phyloP scores from a whole-genome alignment of 208 protist genomes.

The Leishmania turanica region DNA sequence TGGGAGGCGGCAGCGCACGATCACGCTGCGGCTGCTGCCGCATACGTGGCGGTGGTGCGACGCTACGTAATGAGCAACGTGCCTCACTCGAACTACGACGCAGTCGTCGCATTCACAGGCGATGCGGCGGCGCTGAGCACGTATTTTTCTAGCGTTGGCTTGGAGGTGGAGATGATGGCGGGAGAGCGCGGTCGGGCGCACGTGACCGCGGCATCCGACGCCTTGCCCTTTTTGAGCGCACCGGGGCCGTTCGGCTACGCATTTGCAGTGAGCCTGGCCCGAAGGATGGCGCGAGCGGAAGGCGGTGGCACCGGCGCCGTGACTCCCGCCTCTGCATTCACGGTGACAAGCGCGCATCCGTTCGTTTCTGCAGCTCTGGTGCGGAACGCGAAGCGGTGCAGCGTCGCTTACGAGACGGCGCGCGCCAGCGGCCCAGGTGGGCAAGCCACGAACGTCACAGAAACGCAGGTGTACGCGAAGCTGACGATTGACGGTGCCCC shows the following conservation, averaged over 20 bases:
- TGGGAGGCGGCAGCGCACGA: constrained; percentile 52
- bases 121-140: constrained; percentile 27
- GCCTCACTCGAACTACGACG: constrained; percentile 71
- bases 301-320: neutral
- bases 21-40: constrained; percentile 40
- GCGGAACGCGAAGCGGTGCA: constrained; percentile 47
- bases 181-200: constrained; percentile 26
- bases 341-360: constrained; percentile 43
- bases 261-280: constrained; percentile 39
- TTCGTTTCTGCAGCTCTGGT: constrained; percentile 63
- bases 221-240: constrained; percentile 8
- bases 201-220: constrained; percentile 33
- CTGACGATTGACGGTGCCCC: constrained; percentile 72
- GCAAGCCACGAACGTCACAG: constrained; percentile 86
- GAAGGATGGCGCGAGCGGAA: neutral
- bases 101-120: constrained; percentile 51
- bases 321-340: constrained; percentile 21
- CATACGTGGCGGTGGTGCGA: constrained; percentile 57
- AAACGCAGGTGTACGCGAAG: constrained; percentile 89
- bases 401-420: constrained; percentile 72
- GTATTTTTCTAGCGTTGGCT: constrained; percentile 35
- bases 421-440: constrained; percentile 86
- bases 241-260: constrained; percentile 65
- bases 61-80: constrained; percentile 52
- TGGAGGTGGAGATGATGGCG: constrained; percentile 26